Conservation (phyloP, 768 basidiomycete genomes). For the Hericium erinaceus region DNA sequence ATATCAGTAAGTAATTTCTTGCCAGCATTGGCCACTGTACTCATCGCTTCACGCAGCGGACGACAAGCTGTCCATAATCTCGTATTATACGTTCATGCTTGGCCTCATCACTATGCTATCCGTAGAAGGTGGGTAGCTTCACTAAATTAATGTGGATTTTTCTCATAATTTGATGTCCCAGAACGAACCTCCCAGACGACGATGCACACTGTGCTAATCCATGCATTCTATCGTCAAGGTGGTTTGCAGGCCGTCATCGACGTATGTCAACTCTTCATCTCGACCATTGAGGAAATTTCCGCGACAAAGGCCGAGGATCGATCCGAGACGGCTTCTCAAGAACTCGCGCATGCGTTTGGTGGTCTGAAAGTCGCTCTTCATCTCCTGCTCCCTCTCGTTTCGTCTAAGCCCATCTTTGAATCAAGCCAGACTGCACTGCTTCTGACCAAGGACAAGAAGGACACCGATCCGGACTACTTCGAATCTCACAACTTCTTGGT, state of each 20-base stretch:
- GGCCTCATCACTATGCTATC: constrained; percentile 42
- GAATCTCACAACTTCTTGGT: constrained; percentile 85
- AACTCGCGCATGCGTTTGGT: constrained; percentile 67
- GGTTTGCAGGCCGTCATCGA: constrained; percentile 63
- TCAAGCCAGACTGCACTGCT: constrained; percentile 73
- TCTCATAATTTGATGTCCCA: constrained; percentile 22
- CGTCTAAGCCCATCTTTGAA: constrained; percentile 75
- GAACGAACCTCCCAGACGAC: constrained; percentile 69
- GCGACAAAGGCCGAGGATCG: constrained; percentile 46
- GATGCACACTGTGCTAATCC: constrained; percentile 75
- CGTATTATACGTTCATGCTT: constrained; percentile 47
- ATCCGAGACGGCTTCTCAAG: constrained; percentile 45
- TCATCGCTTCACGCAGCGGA: constrained; percentile 15
- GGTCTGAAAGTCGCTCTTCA: constrained; percentile 77
- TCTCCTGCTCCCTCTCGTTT: constrained; percentile 65
- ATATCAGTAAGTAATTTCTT: constrained; percentile 36
- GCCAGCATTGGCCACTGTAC: neutral
- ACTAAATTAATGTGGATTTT: neutral
- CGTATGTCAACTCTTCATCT: constrained; percentile 45
- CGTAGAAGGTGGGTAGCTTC: constrained; percentile 42
- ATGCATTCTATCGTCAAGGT: constrained; percentile 59
- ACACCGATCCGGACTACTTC: constrained; percentile 71
- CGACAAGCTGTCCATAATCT: constrained; percentile 34
- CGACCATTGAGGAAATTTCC: constrained; percentile 46
- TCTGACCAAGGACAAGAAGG: constrained; percentile 67